These are phyloP conservation scores for Trypanosoma vivax DNA, from an alignment of 208 protist genomes.

Conservation along the genomic window DNA sequence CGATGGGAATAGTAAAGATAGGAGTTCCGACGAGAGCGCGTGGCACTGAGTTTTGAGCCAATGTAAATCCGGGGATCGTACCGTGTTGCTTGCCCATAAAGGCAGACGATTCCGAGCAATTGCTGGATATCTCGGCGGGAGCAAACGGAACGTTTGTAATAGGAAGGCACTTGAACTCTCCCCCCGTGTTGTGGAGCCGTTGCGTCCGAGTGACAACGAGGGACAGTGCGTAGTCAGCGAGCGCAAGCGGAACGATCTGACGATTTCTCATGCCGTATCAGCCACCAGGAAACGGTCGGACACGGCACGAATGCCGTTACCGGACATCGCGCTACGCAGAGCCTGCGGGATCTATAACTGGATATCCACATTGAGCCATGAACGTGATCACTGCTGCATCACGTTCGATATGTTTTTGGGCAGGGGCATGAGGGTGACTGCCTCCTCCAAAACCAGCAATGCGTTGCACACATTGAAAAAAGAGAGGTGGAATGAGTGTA, in stretches of 20 bases:
- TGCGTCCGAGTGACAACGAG: not conserved
- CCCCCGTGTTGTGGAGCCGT: not conserved
- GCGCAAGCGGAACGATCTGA: not conserved
- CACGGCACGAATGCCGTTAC: not conserved
- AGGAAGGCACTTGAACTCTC: conserved; percentile 1
- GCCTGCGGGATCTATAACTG: not conserved
- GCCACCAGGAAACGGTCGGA: not conserved
- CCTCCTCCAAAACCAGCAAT: not conserved
- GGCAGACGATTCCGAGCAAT: not conserved
- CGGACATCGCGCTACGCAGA: conserved; percentile 1
- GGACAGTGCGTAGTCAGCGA: not conserved
- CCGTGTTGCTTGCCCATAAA: not conserved
- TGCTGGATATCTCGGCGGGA: not conserved
- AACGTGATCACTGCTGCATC: conserved; percentile 6
- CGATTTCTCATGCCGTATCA: not conserved
- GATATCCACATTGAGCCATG: not conserved
- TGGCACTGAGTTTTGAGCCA: not conserved
- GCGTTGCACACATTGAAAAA: conserved; percentile 5
- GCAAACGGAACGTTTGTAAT: not conserved
- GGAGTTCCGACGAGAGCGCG: not conserved
- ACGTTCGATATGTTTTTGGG: not conserved
- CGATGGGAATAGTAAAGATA: not conserved
- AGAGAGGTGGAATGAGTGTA: not conserved
- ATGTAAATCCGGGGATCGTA: not conserved
- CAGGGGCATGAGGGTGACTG: not conserved